Conservation (phyloP, 768 basidiomycete genomes). For the Lentinus tigrinus region DNA sequence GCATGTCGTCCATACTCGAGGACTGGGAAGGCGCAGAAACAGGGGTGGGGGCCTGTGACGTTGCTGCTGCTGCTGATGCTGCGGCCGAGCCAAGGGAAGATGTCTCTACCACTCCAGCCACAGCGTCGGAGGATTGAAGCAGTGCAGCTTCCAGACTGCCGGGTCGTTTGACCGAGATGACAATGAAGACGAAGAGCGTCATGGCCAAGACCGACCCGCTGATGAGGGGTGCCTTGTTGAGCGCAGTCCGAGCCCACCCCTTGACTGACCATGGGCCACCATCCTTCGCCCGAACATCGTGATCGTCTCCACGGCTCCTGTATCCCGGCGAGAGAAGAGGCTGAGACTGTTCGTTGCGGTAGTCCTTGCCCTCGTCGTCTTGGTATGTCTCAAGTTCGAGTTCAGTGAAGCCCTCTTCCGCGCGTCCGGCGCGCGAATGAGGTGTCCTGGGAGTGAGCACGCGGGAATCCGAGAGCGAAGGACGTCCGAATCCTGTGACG, state of each 20-base stretch:
- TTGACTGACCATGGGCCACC: conserved; percentile 1
- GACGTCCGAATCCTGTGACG: conserved; percentile 22
- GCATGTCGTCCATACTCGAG: conserved; percentile 17
- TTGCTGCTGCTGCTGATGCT: background rate
- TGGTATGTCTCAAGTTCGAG: conserved; percentile 42
- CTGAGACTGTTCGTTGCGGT: conserved; percentile 31
- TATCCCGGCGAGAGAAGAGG: conserved; percentile 50
- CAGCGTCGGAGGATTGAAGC: conserved; percentile 14
- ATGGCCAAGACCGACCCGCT: conserved; percentile 44
- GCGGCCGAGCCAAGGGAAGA: background rate
- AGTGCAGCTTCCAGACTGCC: conserved; percentile 25
- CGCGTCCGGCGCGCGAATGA: conserved; percentile 57
- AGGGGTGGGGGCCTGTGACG: background rate
- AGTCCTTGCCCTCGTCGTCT: conserved; percentile 34
- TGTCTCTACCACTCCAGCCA: conserved; percentile 10
- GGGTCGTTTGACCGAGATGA: conserved; percentile 50
- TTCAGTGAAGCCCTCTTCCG: conserved; percentile 52
- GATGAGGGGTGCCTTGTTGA: conserved; percentile 37
- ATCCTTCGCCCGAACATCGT: conserved; percentile 19
- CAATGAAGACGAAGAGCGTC: conserved; percentile 45
- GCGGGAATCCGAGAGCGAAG: conserved; percentile 19
- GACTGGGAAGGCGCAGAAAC: conserved; percentile 17
- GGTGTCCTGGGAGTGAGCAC: conserved; percentile 58
- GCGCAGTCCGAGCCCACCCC: conserved; percentile 5
- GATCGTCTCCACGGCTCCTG: conserved; percentile 42